These are phyloP conservation scores for Trametes cinnabarina DNA, from an alignment of 768 basidiomycete genomes.

Conservation along the genomic window DNA sequence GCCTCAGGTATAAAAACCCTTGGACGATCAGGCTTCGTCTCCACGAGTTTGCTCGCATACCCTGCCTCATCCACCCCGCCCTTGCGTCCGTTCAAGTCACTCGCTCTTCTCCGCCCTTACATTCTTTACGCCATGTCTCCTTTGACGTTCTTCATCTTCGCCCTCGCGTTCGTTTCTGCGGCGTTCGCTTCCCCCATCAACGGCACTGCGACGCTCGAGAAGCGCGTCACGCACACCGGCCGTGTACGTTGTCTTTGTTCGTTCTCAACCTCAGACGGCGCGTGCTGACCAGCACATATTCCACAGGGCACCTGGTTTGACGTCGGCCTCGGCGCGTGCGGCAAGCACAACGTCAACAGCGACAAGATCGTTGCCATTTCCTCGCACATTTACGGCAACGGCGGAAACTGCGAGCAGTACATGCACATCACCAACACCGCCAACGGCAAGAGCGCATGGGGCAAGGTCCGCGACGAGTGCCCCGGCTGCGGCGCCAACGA, in stretches of 20 bases:
- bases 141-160: slow-evolving; percentile 34
- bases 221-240: slow-evolving; percentile 53
- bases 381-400: slow-evolving; percentile 49
- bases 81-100: slow-evolving; percentile 18
- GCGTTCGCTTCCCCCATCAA: slow-evolving; percentile 48
- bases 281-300: slow-evolving; percentile 1
- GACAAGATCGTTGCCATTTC: slow-evolving; percentile 66
- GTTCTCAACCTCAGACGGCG: neutral
- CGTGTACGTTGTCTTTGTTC: slow-evolving; percentile 41
- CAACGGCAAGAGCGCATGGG: slow-evolving; percentile 50
- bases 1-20: slow-evolving; percentile 24
- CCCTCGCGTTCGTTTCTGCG: slow-evolving; percentile 42
- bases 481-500: slow-evolving; percentile 48
- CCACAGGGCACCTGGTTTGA: slow-evolving; percentile 67
- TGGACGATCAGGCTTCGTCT: neutral
- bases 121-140: slow-evolving; percentile 37
- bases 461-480: slow-evolving; percentile 58
- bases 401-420: slow-evolving; percentile 63
- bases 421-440: slow-evolving; percentile 58
- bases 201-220: slow-evolving; percentile 41
- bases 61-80: slow-evolving; percentile 22
- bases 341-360: slow-evolving; percentile 43
- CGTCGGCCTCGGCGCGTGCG: slow-evolving; percentile 64
- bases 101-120: slow-evolving; percentile 12
- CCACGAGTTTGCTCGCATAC: slow-evolving; percentile 26